Evolutionary conservation across 176 grass and related monocot species (phyloP).

Genomic region (Triticum urartu): DNA sequence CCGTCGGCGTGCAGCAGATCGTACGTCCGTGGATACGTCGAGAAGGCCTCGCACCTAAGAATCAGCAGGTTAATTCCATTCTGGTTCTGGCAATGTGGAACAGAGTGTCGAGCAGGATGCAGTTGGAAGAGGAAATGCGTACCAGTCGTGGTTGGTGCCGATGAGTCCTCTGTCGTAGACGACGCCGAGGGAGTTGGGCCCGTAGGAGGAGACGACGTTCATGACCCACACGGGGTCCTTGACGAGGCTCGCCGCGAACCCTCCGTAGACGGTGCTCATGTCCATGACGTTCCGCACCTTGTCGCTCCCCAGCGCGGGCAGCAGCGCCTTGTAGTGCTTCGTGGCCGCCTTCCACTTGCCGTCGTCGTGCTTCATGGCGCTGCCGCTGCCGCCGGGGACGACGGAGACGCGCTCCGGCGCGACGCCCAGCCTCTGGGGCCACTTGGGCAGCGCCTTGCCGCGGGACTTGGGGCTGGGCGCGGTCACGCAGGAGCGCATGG

Average conservation of each 20-base stretch:
- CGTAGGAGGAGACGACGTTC: constrained; percentile 92
- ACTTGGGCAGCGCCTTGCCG: constrained; percentile 73
- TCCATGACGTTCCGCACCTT: constrained; percentile 89
- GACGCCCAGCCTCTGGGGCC: constrained; percentile 68
- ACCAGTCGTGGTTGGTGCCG: constrained; percentile 91
- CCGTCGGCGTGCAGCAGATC: constrained; percentile 93
- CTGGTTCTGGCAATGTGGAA: too few species aligned
- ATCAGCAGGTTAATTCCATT: not conserved
- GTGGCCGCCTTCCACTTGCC: constrained; percentile 64
- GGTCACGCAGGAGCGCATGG: constrained; percentile 77
- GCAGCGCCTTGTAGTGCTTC: constrained; percentile 67
- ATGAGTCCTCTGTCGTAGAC: constrained; percentile 92
- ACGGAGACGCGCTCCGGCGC: constrained; percentile 61
- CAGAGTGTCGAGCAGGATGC: too few species aligned
- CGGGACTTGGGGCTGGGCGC: constrained; percentile 42
- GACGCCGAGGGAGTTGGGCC: constrained; percentile 64
- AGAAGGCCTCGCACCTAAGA: constrained; percentile 89
- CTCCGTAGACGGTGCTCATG: constrained; percentile 87
- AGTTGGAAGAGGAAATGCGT: not conserved
- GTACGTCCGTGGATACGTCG: constrained; percentile 91
- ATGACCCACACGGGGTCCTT: constrained; percentile 94
- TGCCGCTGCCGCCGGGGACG: constrained; percentile 60
- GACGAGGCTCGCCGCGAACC: constrained; percentile 54
- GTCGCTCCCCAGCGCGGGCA: constrained; percentile 69
- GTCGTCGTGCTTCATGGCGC: constrained; percentile 74